These are phyloP conservation scores for Phytophthora fragariae DNA, from an alignment of 352 stramenopile species.

Conservation along the genomic window DNA sequence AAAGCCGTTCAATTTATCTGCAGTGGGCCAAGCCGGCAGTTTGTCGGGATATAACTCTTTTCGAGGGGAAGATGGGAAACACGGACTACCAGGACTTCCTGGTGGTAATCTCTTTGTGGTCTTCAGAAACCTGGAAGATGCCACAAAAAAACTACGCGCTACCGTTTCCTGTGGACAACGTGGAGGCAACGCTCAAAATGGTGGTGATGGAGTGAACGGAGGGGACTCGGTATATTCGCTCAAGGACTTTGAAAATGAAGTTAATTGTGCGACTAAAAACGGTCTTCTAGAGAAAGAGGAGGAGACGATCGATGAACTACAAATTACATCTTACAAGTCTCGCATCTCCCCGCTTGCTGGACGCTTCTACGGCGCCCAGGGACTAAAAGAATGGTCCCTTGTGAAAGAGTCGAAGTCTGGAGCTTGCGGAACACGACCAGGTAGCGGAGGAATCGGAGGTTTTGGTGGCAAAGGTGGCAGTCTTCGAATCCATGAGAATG, in stretches of 20 bases:
- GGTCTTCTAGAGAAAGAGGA: neutral
- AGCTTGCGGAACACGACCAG: neutral
- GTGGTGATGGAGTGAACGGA: neutral
- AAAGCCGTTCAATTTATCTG: conserved; percentile 20
- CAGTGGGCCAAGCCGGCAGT: neutral
- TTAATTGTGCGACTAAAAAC: neutral
- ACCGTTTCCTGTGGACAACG: conserved; percentile 5
- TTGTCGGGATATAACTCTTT: neutral
- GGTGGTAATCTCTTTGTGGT: conserved; percentile 25
- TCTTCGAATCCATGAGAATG: neutral
- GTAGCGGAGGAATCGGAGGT: conserved; percentile 1
- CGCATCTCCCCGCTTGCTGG: neutral
- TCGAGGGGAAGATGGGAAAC: neutral
- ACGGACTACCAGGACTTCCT: conserved; percentile 20
- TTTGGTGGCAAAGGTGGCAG: conserved; percentile 2
- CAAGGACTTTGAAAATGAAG: neutral
- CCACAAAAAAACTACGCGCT: neutral
- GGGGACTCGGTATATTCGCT: neutral
- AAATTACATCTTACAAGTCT: neutral
- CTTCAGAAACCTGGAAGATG: conserved; percentile 7
- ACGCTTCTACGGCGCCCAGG: neutral
- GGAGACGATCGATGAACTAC: neutral
- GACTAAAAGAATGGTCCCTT: neutral
- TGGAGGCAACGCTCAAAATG: conserved; percentile 1
- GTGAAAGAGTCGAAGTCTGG: neutral